These are phyloP conservation scores for Allium cepa DNA, from an alignment of 106 monocot species.

Conservation along the genomic window DNA sequence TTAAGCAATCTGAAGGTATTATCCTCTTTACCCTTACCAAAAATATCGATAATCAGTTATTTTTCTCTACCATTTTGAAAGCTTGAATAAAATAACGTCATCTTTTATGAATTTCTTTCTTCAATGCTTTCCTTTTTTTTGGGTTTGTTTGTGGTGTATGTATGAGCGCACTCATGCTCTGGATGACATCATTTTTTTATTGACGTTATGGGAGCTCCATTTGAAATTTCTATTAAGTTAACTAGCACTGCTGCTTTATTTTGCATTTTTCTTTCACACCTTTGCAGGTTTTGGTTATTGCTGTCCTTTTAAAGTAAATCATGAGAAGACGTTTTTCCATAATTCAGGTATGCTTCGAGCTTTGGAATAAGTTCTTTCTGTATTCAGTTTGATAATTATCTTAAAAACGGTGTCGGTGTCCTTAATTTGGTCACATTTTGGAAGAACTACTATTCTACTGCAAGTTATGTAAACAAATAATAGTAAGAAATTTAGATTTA, in stretches of 20 bases:
- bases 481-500: too few species aligned
- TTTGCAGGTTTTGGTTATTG: conserved; percentile 79
- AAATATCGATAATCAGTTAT: not conserved
- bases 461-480: too few species aligned
- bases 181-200: not conserved
- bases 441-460: too few species aligned
- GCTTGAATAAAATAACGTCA: not conserved
- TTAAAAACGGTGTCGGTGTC: too few species aligned
- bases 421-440: too few species aligned
- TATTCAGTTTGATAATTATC: too few species aligned
- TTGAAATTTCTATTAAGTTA: too few species aligned
- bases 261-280: not conserved
- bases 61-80: not conserved
- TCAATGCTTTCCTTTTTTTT: too few species aligned
- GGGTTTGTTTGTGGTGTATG: too few species aligned
- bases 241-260: not conserved
- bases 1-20: conserved; percentile 57
- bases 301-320: conserved; percentile 76
- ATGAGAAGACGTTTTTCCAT: conserved; percentile 86
- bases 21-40: not conserved
- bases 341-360: conserved; percentile 57
- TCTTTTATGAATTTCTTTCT: not conserved
- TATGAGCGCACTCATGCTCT: too few species aligned
- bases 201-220: too few species aligned
- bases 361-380: too few species aligned